Evolutionary conservation across 1,284 basidiomycete species (phyloP).

Genomic region (Cryptococcus hybrid): DNA sequence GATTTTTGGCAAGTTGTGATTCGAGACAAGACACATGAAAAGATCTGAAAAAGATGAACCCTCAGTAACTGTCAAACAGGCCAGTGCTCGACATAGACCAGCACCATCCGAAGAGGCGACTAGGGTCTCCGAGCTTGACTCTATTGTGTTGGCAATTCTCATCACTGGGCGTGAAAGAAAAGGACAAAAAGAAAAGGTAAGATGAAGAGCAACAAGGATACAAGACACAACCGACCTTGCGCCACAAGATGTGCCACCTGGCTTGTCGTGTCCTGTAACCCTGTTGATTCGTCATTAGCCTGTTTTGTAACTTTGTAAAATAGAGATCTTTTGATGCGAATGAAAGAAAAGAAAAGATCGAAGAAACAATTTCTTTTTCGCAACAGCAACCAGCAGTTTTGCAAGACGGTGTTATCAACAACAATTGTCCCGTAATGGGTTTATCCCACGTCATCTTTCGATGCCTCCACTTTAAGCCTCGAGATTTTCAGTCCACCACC

Average conservation of each 20-base stretch:
- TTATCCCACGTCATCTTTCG: not conserved
- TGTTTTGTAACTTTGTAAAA: not conserved
- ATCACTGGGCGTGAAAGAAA: constrained; percentile 26
- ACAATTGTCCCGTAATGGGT: too few species aligned
- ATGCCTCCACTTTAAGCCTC: not conserved
- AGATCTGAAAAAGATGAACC: constrained; percentile 4
- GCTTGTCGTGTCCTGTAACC: not conserved
- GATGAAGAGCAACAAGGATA: not conserved
- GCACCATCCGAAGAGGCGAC: constrained; percentile 29
- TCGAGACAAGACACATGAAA: not conserved
- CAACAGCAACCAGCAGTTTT: too few species aligned
- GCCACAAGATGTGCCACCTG: not conserved
- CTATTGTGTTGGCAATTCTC: constrained; percentile 50
- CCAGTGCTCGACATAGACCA: constrained; percentile 40
- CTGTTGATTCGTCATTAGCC: not conserved
- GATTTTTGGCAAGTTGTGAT: too few species aligned
- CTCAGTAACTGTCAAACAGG: constrained; percentile 46
- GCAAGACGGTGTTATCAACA: too few species aligned
- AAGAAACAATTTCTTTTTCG: too few species aligned
- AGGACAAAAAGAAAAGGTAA: not conserved
- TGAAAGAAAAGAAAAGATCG: too few species aligned
- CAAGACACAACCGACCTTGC: not conserved
- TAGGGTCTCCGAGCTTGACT: constrained; percentile 49
- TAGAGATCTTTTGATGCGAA: too few species aligned
- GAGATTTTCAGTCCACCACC: not conserved